Evolutionary conservation across 306 rosid species (phyloP), one percentile per base, ranked within the genome.

Genomic region (Citrullus amarus): DNA sequence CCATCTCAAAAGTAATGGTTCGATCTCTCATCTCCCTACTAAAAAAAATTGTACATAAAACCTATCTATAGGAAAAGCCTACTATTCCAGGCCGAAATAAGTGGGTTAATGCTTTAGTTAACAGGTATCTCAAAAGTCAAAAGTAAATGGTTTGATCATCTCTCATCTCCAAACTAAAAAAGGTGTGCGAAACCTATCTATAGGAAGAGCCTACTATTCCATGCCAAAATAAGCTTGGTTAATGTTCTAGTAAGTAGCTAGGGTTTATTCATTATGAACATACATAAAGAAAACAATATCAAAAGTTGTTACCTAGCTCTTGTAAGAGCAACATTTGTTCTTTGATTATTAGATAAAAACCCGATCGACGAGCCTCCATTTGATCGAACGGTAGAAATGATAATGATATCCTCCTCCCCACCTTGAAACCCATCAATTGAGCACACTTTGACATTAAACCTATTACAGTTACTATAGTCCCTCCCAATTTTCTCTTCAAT

Each of bases 391-490:
- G 97, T 89, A 16, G 97, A 90, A 63, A 90, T 82, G 34, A 90
- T 88, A 3, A 92, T 81, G 41, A 92, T 60, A 51, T 92, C 97
- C 39, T 86, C 88, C 70, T 89, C 97, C 3, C 97, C 97, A 30
- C 97, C 97, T 72, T 92, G 97, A 22, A 89, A 92, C 1, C 96
- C 97, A 67, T 92, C 96, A 39, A 92, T 79, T 50, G 96, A 84
- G 57, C 86, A 88, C 22, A 90, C 93, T 48, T 88, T 86, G 71
- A 92, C 96, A 17, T 41, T 53, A 75, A 92, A 92, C n/a, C 89
- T 88, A 39, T 79, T 67, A 17, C 10, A 15, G 8, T 25, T 58
- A 7, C 79, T 85, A 58, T 85, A 90, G 79, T 57, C 80, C 11
- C 39, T 43, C 32, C 90, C 89, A 69, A 92, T 83, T 55, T 67